A percentile compares a stretch with the other conserved stretches of the same genome.
These are phyloP conservation scores for Pleurotus ostreatus DNA, from an alignment of 768 basidiomycete species.

Conservation along the genomic window DNA sequence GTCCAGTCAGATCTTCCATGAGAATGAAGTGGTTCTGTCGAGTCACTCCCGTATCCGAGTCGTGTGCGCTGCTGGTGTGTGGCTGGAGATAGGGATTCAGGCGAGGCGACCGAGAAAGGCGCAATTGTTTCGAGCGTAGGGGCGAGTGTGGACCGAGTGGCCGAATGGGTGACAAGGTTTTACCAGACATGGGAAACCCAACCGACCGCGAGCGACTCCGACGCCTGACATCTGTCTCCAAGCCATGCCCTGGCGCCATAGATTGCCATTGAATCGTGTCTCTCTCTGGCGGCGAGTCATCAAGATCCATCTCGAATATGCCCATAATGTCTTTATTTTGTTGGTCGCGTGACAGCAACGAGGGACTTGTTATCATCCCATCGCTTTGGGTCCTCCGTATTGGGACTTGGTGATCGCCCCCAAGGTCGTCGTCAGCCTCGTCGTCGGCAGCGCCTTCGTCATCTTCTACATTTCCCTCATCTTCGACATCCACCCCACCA, in stretches of 20 bases:
- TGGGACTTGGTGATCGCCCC: not conserved
- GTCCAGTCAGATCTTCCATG: constrained; percentile 97
- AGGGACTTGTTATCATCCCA: constrained; percentile 35
- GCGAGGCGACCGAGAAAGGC: not conserved
- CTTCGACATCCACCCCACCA: not conserved
- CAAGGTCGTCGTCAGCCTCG: not conserved
- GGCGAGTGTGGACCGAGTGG: constrained; percentile 1
- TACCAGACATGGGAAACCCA: constrained; percentile 12
- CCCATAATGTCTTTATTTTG: constrained; percentile 27
- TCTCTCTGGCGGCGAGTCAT: constrained; percentile 16
- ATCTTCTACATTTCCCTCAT: not conserved
- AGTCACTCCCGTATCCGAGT: constrained; percentile 46
- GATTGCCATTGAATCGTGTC: constrained; percentile 19
- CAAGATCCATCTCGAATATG: constrained; percentile 43
- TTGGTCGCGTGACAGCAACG: constrained; percentile 29
- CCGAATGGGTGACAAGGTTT: not conserved
- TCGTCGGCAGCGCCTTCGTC: not conserved
- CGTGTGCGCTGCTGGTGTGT: not conserved
- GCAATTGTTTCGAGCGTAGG: not conserved
- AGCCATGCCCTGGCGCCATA: constrained; percentile 20
- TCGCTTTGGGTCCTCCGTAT: constrained; percentile 71
- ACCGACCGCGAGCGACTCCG: constrained; percentile 42
- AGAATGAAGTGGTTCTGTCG: constrained; percentile 97
- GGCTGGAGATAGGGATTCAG: not conserved
- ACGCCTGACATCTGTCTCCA: constrained; percentile 20